Evolutionary conservation across 2,329 filamentous ascomycete species (phyloP).

Genomic region (Botrytis tulipae): DNA sequence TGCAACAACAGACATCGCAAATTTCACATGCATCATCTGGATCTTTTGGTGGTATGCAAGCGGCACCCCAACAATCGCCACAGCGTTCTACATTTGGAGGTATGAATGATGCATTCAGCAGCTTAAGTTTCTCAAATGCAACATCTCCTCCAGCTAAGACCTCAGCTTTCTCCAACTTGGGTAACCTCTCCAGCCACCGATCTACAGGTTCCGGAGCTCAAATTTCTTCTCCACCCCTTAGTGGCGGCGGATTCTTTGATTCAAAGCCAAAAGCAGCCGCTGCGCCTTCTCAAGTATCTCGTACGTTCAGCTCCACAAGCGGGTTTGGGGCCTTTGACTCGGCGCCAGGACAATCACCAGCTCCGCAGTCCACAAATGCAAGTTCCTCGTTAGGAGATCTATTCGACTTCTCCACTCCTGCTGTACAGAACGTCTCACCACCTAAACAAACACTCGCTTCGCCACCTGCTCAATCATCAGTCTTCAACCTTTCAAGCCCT

Average conservation of each 20-base stretch:
- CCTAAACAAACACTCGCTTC: constrained; percentile 41
- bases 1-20: constrained; percentile 47
- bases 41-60: constrained; percentile 65
- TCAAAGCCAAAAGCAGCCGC: constrained; percentile 59
- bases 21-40: constrained; percentile 54
- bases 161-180: constrained; percentile 51
- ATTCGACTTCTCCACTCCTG: constrained; percentile 68
- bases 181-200: constrained; percentile 43
- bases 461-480: constrained; percentile 52
- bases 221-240: constrained; percentile 47
- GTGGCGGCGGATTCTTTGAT: constrained; percentile 81
- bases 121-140: constrained; percentile 56
- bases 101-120: constrained; percentile 77
- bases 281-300: constrained; percentile 45
- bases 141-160: constrained; percentile 44
- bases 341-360: constrained; percentile 44
- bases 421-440: constrained; percentile 45
- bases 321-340: constrained; percentile 62
- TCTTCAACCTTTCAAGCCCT: constrained; percentile 74
- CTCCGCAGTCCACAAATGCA: constrained; percentile 35
- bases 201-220: constrained; percentile 38
- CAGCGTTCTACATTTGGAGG: constrained; percentile 49
- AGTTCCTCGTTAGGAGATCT: constrained; percentile 70
- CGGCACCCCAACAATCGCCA: constrained; percentile 44
- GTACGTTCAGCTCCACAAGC: constrained; percentile 54